These are phyloP conservation scores for Rubia balearica DNA, from an alignment of 305 asterid species.

Conservation along the genomic window DNA sequence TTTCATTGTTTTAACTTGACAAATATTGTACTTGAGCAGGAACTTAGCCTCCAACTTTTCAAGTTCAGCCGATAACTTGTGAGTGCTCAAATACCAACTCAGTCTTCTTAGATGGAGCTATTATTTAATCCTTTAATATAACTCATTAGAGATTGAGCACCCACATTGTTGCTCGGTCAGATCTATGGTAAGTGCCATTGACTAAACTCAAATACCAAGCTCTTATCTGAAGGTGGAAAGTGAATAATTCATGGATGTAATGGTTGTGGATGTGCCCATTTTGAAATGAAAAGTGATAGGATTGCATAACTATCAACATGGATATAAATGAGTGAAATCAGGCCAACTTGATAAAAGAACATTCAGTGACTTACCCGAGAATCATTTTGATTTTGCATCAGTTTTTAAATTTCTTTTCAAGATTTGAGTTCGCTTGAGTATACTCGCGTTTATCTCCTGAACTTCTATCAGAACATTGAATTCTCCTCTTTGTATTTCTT, in stretches of 20 bases:
- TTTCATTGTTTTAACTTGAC: constrained; percentile 20
- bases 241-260: background rate
- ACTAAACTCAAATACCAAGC: background rate
- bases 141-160: too few species aligned
- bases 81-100: constrained; percentile 25
- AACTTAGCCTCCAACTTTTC: constrained; percentile 73
- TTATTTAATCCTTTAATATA: too few species aligned
- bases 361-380: background rate
- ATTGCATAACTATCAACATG: background rate
- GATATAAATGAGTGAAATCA: background rate
- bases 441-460: background rate
- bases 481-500: too few species aligned
- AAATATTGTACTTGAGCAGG: constrained; percentile 35
- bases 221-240: background rate
- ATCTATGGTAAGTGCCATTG: background rate
- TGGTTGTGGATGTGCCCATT: background rate
- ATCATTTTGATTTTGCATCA: background rate
- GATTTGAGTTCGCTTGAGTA: background rate
- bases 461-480: too few species aligned
- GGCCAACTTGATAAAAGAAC: background rate
- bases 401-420: background rate
- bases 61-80: constrained; percentile 43
- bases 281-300: background rate
- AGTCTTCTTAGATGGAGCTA: background rate
- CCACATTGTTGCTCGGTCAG: background rate